A percentile compares a stretch with the other conserved stretches of the same genome.
Conservation (phyloP, 352 stramenopile genomes). For the Pythium rhizo-oryzae region DNA sequence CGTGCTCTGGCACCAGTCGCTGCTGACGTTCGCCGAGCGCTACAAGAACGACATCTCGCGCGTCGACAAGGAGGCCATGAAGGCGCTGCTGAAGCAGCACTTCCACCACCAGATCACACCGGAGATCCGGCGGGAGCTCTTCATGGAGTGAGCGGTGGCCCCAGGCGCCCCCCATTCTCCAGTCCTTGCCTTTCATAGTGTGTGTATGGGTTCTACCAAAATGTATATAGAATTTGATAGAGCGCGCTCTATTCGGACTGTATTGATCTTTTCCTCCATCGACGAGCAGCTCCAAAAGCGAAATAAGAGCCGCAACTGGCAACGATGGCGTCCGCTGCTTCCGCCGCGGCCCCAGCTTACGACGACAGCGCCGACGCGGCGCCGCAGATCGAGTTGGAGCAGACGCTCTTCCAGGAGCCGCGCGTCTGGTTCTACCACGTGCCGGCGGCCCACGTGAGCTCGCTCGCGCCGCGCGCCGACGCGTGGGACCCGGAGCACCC, state of each 20-base stretch:
- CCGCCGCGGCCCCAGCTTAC: neutral
- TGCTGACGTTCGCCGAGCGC: constrained; percentile 97
- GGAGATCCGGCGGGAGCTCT: constrained; percentile 98
- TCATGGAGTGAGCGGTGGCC: constrained; percentile 48
- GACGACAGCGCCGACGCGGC: constrained; percentile 1
- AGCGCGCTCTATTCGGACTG: constrained; percentile 26
- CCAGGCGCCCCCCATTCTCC: too few species aligned
- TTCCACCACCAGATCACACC: constrained; percentile 98
- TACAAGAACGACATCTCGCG: constrained; percentile 99
- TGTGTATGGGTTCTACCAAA: constrained; percentile 21
- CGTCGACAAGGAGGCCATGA: constrained; percentile 94
- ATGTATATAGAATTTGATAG: constrained; percentile 37
- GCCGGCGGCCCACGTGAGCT: constrained; percentile 62
- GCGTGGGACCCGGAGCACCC: constrained; percentile 82
- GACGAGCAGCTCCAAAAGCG: neutral
- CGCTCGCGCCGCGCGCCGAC: constrained; percentile 74
- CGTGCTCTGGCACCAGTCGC: constrained; percentile 99
- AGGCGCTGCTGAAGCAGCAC: constrained; percentile 90
- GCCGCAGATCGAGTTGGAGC: constrained; percentile 51
- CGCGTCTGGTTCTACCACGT: constrained; percentile 90
- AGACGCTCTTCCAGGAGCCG: constrained; percentile 73
- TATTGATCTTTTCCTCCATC: constrained; percentile 21
- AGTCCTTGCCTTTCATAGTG: neutral
- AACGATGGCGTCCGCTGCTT: constrained; percentile 7
- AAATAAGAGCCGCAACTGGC: neutral